phyloP scores from a whole-genome alignment of 2,329 filamentous ascomycete species.

The Fusarium marasasianum region DNA sequence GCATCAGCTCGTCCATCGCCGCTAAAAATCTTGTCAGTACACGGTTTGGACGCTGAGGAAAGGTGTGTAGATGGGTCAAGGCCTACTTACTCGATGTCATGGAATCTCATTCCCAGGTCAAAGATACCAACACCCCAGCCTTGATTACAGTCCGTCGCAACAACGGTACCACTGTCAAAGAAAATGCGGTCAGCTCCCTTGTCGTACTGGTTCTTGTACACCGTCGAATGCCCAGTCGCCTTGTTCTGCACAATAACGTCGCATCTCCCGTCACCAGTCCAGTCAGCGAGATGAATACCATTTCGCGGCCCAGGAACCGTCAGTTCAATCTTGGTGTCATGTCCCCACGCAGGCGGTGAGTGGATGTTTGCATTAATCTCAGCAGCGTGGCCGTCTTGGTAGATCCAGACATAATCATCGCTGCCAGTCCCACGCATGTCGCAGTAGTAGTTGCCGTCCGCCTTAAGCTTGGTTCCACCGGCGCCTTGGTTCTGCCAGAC shows the following conservation, averaged over 20 bases:
- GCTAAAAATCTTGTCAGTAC: not conserved
- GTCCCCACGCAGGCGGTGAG: not conserved
- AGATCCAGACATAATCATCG: not conserved
- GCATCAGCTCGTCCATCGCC: not conserved
- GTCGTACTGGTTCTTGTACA: not conserved
- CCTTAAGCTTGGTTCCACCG: not conserved
- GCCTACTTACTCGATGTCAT: not conserved
- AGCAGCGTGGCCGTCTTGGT: not conserved
- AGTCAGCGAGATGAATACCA: not conserved
- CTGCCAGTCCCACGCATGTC: not conserved
- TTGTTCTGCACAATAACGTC: not conserved
- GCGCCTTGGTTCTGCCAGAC: not conserved
- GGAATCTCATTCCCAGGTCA: not conserved
- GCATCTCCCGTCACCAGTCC: not conserved
- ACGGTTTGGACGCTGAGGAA: fast-evolving
- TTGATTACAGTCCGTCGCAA: not conserved
- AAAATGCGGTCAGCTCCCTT: not conserved
- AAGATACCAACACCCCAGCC: not conserved
- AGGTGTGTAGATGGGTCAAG: fast-evolving
- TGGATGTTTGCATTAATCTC: not conserved
- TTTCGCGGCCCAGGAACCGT: not conserved
- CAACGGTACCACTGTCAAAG: not conserved
- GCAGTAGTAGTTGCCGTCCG: not conserved
- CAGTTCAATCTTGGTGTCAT: not conserved
- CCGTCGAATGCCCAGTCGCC: not conserved